Evolutionary conservation across 345 rosid genomes (phyloP), one percentile per base, ranked within the genome.

Genomic region (Noccaea caerulescens): DNA sequence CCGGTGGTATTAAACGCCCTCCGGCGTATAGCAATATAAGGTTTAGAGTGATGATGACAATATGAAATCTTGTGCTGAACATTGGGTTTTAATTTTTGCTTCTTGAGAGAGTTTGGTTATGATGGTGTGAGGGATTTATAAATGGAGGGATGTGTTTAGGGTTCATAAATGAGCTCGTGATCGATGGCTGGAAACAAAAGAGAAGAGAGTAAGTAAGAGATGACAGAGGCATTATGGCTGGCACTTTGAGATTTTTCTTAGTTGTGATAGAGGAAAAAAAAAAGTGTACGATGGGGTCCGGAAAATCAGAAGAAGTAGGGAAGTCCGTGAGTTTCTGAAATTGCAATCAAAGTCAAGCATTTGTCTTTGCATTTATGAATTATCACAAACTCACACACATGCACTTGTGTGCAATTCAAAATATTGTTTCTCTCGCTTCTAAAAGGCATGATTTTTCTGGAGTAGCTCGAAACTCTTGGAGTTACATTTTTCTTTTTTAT

Each of bases 131-230:
- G 51, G 27, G 38, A 49, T 68, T 37, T 62, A 33, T 58, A 68
- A 13, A 50, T 50, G 62, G 59, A 34, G 12, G 13, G 66, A 23
- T 62, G 47, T 44, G 43, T 55, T 18, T 18, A 43, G 52, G 60
- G 39, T 65, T 44, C 52, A 77, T 89, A 84, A 88, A 87, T 87
- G 75, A 79, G 80, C 94, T 86, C 89, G 94, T 89, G 96, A 86
- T 43, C 65, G 54, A 79, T 72, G 68, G 73, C 63, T 71, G 71
- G 67, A 75, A 75, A 51, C 66, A 59, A 49, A 62, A 62, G 69
- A 54, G 63, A 73, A 46, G 71, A 64, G 69, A 42, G 63, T 63
- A 63, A 63, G 76, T 72, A 39, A 16, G 25, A 65, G 49, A 67
- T 11, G 79, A 75, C 79, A 76, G 75, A 63, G 23, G 56, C 76